Evolutionary conservation across 306 rosid genomes (phyloP).

Genomic region (Trichosanthes cucumerina): DNA sequence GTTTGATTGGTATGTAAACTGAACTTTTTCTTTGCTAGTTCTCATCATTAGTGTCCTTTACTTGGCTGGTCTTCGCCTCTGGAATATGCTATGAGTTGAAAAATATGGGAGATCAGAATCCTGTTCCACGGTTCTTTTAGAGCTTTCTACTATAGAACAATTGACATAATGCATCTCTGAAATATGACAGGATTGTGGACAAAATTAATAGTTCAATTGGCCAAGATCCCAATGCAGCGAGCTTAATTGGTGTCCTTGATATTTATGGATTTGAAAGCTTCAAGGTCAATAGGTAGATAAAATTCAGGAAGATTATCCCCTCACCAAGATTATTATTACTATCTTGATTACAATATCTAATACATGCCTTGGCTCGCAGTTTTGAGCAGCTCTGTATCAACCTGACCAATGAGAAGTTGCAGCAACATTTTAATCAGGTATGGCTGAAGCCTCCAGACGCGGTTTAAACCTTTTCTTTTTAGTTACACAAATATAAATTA

Average conservation of each 20-base stretch:
- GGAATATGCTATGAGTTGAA: neutral
- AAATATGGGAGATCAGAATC: neutral
- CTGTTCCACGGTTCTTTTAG: neutral
- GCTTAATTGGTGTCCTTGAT: slow-evolving; percentile 86
- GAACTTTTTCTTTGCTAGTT: neutral
- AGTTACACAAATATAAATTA: neutral
- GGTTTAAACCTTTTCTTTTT: slow-evolving; percentile 15
- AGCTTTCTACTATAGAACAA: neutral
- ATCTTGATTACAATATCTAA: slow-evolving; percentile 8
- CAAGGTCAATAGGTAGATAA: slow-evolving; percentile 66
- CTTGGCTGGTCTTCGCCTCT: neutral
- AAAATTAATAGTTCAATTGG: slow-evolving; percentile 82
- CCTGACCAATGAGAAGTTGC: slow-evolving; percentile 81
- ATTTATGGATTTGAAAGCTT: slow-evolving; percentile 89
- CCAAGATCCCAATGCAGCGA: slow-evolving; percentile 59
- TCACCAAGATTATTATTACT: neutral
- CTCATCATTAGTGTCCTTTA: neutral
- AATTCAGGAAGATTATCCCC: neutral
- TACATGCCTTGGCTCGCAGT: slow-evolving; percentile 27
- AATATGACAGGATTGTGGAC: slow-evolving; percentile 67
- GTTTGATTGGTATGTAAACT: slow-evolving; percentile 61
- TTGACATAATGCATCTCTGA: slow-evolving; percentile 10
- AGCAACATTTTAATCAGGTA: slow-evolving; percentile 89
- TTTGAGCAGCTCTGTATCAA: slow-evolving; percentile 90
- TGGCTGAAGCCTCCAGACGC: neutral